Evolutionary conservation across 352 stramenopile species (phyloP).

Genomic region (Globisporangium lucens): DNA sequence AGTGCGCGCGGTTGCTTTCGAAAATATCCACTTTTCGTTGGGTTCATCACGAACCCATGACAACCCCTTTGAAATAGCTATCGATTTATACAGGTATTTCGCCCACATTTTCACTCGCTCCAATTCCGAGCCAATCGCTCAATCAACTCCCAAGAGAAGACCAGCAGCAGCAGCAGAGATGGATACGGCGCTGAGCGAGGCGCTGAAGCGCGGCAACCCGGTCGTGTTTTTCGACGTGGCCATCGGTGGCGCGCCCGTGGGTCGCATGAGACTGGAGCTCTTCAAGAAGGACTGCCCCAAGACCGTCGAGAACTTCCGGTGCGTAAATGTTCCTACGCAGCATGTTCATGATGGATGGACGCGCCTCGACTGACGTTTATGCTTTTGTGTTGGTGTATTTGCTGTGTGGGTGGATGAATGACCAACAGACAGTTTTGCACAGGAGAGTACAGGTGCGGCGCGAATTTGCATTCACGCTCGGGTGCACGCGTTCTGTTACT

Average conservation of each 20-base stretch:
- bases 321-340: background rate
- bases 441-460: slow-evolving; percentile 90
- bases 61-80: background rate
- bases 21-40: background rate
- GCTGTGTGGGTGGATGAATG: background rate
- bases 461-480: slow-evolving; percentile 11
- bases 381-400: slow-evolving; percentile 5
- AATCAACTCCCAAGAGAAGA: background rate
- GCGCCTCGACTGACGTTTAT: background rate
- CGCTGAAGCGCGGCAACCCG: slow-evolving; percentile 90
- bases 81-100: background rate
- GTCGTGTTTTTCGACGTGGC: slow-evolving; percentile 96
- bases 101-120: background rate
- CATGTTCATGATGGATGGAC: background rate
- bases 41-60: background rate
- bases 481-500: background rate
- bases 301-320: slow-evolving; percentile 97
- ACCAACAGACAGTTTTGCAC: slow-evolving; percentile 92
- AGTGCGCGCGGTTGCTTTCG: background rate
- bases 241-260: slow-evolving; percentile 84
- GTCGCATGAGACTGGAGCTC: slow-evolving; percentile 94
- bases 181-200: slow-evolving; percentile 89
- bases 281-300: slow-evolving; percentile 95
- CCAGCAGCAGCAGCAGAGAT: slow-evolving; percentile 29
- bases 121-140: background rate